Evolutionary conservation across 2,329 filamentous ascomycete genomes (phyloP).

Genomic region (Claviceps sp.): DNA sequence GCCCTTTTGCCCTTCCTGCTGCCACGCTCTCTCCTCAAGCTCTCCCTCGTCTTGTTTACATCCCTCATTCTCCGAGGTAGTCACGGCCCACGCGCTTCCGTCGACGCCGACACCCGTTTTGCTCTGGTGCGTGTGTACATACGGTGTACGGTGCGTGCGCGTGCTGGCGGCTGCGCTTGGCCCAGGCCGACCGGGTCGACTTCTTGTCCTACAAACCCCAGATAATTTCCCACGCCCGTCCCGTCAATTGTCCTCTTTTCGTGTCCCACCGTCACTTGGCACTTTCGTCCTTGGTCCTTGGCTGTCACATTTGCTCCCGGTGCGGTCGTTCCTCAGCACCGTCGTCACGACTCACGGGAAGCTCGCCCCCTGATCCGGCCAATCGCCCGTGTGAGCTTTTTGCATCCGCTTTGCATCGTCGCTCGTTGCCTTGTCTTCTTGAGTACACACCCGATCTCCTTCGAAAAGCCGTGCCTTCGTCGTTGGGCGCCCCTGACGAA

Average conservation of each 20-base stretch:
- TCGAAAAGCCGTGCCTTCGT: conserved; percentile 8
- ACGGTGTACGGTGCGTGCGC: neutral
- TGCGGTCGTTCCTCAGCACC: conserved; percentile 6
- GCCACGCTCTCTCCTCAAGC: neutral
- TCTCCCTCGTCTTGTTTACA: conserved; percentile 1
- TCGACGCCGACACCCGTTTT: neutral
- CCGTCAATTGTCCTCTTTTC: conserved; percentile 13
- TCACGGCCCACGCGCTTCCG: conserved; percentile 4
- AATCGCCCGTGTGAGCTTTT: conserved; percentile 6
- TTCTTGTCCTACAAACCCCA: conserved; percentile 14
- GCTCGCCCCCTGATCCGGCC: conserved; percentile 8
- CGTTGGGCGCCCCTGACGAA: conserved; percentile 8
- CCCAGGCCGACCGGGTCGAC: conserved; percentile 7
- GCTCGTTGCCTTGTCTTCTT: conserved; percentile 2
- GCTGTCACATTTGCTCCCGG: conserved; percentile 5
- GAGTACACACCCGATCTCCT: conserved; percentile 4
- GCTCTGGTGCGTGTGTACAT: neutral
- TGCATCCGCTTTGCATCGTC: conserved; percentile 5
- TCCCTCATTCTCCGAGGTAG: conserved; percentile 3
- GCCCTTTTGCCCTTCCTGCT: neutral
- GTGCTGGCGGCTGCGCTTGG: conserved; percentile 9
- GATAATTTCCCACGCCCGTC: conserved; percentile 13
- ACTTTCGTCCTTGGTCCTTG: conserved; percentile 7
- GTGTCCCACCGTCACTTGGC: conserved; percentile 12
- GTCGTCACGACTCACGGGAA: conserved; percentile 6